Evolutionary conservation across 176 grass and related monocot species (phyloP), one percentile per base, ranked within the genome.

Genomic region (Raddia guianensis): DNA sequence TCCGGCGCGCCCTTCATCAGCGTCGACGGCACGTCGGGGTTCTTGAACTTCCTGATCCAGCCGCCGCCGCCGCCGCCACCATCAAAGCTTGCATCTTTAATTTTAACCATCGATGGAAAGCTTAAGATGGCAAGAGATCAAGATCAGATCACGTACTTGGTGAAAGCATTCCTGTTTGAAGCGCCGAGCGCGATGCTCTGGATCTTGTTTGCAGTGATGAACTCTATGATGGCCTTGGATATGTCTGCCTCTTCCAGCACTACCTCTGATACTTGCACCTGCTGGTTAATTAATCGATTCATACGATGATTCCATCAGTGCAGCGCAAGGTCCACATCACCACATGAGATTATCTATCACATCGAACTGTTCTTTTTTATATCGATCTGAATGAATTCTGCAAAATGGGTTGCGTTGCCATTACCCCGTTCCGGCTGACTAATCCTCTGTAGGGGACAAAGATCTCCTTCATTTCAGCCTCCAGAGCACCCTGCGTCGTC

Each of bases 221-320:
- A 98, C 7, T 91, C 88, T 57, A 93, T 76, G 32, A 98, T 88
- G 60, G 88, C 90, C 81, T 88, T 95, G 34, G 90, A 70, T 74
- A 91, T 76, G 64, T 98, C 96, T 71, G 84, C 48, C 59, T 95
- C 92, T 72, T 98, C 95, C 79, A 98, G 20, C 32, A 95, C 76
- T 12, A 95, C 88, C 87, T 95, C 92, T 10, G 65, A 83, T 61
- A 87, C 82, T 6, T 83, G 81, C 56, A 91, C 77, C 95, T 94
- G 83, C 27, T 27, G 27, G 27, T 27, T 27, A 27, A 9, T 21
- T 48, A 13, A 58, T 58, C 5, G 7, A 49, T 20, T 8, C 9
- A 73, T 63, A n/a, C n/a, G 1, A 1, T 15, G 15, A 50, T 50
- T 50, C 51, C 43, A 7, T 80, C 10, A 80, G 6, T 6, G n/a